Evolutionary conservation across 306 rosid genomes (phyloP).

Genomic region (Macrotyloma uniflorum): DNA sequence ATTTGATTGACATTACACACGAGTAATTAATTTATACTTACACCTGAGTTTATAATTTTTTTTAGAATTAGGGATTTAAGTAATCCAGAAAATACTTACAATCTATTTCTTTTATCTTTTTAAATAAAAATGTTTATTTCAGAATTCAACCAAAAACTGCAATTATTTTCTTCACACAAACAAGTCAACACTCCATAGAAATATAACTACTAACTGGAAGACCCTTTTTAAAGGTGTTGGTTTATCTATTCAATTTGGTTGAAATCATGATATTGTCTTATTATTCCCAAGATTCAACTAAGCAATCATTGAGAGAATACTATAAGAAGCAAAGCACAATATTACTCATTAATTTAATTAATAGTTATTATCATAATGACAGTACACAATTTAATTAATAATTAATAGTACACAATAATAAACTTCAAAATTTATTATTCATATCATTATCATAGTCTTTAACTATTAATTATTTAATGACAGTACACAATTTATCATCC

Average conservation of each 20-base stretch:
- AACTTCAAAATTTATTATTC: neutral
- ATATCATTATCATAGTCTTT: neutral
- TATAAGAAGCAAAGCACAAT: neutral
- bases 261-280: neutral
- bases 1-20: too few species aligned
- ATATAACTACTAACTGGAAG: neutral
- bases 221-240: neutral
- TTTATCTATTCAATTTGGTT: neutral
- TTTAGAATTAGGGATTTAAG: too few species aligned
- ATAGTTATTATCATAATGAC: too few species aligned
- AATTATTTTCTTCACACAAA: neutral
- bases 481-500: neutral
- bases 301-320: neutral
- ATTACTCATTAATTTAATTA: neutral
- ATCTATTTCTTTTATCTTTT: too few species aligned
- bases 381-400: too few species aligned
- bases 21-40: too few species aligned
- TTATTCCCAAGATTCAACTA: neutral
- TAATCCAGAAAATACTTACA: too few species aligned
- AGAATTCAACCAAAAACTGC: neutral
- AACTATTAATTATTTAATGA: neutral
- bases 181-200: neutral
- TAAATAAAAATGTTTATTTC: too few species aligned
- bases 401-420: too few species aligned
- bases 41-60: too few species aligned